Evolutionary conservation across 2,329 filamentous ascomycete species (phyloP), one percentile per base, ranked within the genome.

Genomic region (Sodiomyces alkalinus): DNA sequence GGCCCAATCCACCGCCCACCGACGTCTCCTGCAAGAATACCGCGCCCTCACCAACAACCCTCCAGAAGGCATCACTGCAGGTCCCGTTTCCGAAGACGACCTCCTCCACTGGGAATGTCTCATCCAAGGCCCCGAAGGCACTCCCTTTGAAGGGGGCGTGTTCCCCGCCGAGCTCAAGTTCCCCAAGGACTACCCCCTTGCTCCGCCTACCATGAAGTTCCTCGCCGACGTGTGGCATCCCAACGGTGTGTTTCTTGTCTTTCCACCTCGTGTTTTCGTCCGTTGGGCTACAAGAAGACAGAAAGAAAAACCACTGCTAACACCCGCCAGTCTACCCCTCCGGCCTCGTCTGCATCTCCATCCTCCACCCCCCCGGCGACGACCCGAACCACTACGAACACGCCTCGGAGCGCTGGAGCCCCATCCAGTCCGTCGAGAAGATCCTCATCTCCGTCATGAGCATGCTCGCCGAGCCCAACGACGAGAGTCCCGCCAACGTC

Each of bases 321-420:
- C 24, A 23, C 14, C 13, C 5, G 19, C 22, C 39, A 93, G 86
- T 96, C 29, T 96, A 96, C 51, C 70, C 79, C 11, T 87, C 79
- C 49, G 87, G 87, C 38, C 70, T 87, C 12, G 90, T 96, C 43
- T 96, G 87, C 60, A 96, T 96, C 47, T 92, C 82, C n/a, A 96
- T 96, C 58, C 74, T 96, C 3, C 87, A 96, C 55, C 79, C 87
- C 3, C 87, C 87, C 3, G 87, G 90, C 45, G 87, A 96, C 57
- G 87, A 96, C 55, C 90, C 90, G 30, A 94, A 94, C 60, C 86
- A 93, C 62, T 96, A 96, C 66, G 87, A 96, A 56, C 81, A 87
- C 44, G 87, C 90, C 6, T 85, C 80, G 2, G 90, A 96, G 61
- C 76, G 87, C 38, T 96, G 87, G 87, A 87, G 80, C 17, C 87